A percentile compares a stretch with the other conserved stretches of the same genome.
Evolutionary conservation across 148 eudicot species (phyloP).

Genomic region (Fagopyrum esculentum): DNA sequence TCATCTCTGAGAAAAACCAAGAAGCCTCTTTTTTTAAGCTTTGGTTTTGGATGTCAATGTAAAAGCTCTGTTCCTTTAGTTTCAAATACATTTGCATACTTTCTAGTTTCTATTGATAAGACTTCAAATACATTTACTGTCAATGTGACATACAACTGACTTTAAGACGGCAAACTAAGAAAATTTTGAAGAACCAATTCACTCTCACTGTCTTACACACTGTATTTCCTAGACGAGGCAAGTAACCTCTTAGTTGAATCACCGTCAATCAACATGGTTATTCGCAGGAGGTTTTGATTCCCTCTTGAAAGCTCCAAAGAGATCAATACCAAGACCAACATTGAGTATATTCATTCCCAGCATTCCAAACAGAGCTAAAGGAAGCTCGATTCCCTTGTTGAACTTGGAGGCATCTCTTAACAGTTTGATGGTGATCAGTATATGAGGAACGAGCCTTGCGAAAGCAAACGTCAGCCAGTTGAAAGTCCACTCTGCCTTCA

Average conservation of each 20-base stretch:
- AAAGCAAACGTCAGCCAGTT: slow-evolving; percentile 62
- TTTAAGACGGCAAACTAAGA: no score
- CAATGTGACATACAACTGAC: no score
- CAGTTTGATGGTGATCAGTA: slow-evolving; percentile 65
- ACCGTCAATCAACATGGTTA: slow-evolving; percentile 7
- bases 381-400: slow-evolving; percentile 65
- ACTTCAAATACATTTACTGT: no score
- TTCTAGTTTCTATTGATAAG: neutral
- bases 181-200: no score
- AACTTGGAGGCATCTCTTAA: slow-evolving; percentile 72
- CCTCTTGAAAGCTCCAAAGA: slow-evolving; percentile 49
- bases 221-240: neutral
- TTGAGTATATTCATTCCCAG: slow-evolving; percentile 77
- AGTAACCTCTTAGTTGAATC: neutral
- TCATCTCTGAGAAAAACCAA: neutral
- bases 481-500: slow-evolving; percentile 76
- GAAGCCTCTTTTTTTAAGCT: slow-evolving; percentile 5
- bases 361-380: slow-evolving; percentile 87
- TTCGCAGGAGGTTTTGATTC: slow-evolving; percentile 30
- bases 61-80: neutral
- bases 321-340: slow-evolving; percentile 67
- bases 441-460: slow-evolving; percentile 57
- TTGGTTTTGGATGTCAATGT: slow-evolving; percentile 10
- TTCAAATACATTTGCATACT: neutral
- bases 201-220: neutral